Base-by-base conservation (phyloP, 805 yeast species). In the Barnettozyma siamensis region DNA sequence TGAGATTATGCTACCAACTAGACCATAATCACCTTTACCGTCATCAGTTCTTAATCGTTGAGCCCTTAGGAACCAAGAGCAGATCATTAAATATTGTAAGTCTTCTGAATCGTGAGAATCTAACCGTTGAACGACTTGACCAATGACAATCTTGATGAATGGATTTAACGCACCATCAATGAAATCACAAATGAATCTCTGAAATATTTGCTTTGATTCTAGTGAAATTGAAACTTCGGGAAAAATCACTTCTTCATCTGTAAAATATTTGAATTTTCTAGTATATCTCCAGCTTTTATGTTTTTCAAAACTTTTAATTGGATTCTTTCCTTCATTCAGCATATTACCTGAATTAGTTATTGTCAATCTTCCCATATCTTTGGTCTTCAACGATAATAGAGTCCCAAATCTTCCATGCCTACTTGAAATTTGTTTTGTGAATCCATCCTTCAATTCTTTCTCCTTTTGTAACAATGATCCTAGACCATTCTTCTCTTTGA, bases 401-500 rank as follows among this genome's bases (percentile, higher is more conserved):
- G 97, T 80, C 1, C 99, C 99, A 65, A 91, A 91, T 39, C 95
- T 72, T 3, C 93, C 89, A 57, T 91, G 99, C 35, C 99, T 72
- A 1, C 87, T 71, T 1, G 85, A 73, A 2, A 79, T 66, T 39
- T 69, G 63, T 58, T 72, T 73, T 23, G 68, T 66, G 37, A 78
- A 70, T 27, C 60, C 55, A 31, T 64, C 66, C 43, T 75, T 76
- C 45, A 81, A 57, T 26, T 70, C 69, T 17, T 72, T 67, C 54
- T 91, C 97, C 40, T 72, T 72, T 2, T 67, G 64, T n/a, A 88
- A 64, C 7, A 86, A 57, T 17, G 70, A 74, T 7, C 49, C 43
- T 9, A 53, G 50, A 8, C 38, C 48, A 13, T 7, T 33, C 2
- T 15, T 21, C 11, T 31, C 23, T 6, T 7, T 5, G 5, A 7